Conservation (phyloP, 2,329 filamentous ascomycete species). For the Diplocarpon rosae region DNA sequence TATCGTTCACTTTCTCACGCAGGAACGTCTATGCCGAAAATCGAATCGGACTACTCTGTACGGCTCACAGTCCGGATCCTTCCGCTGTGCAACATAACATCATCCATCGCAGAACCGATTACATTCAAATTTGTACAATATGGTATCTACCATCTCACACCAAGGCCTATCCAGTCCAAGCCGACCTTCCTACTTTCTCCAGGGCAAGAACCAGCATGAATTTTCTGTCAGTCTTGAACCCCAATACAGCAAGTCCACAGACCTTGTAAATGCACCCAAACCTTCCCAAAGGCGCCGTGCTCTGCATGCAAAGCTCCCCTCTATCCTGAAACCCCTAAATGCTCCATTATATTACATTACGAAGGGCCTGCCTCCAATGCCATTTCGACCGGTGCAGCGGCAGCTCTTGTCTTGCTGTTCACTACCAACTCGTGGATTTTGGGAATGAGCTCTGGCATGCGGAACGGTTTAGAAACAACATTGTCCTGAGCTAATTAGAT, state of each 20-base stretch:
- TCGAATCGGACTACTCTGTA: no score
- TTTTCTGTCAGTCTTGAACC: no score
- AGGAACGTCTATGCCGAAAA: no score
- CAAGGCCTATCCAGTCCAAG: no score
- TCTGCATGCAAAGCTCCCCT: neutral
- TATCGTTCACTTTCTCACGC: no score
- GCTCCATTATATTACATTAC: neutral
- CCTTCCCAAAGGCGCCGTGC: neutral
- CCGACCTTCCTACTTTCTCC: no score
- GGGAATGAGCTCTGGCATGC: constrained; percentile 57
- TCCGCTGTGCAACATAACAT: no score
- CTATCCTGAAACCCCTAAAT: neutral
- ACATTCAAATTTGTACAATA: no score
- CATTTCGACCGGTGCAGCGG: neutral
- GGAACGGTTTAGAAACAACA: constrained; percentile 71
- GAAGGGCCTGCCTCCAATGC: neutral
- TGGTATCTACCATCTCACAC: no score
- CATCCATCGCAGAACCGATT: no score
- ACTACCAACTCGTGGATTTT: constrained; percentile 45
- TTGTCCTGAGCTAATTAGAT: constrained; percentile 43
- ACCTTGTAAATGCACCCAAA: neutral
- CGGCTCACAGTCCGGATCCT: no score
- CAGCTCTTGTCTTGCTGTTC: constrained; percentile 4
- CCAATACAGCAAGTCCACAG: neutral
- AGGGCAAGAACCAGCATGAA: no score